These are phyloP conservation scores for Ochromonas danica DNA, from an alignment of 108 stramenopile species.

Conservation along the genomic window DNA sequence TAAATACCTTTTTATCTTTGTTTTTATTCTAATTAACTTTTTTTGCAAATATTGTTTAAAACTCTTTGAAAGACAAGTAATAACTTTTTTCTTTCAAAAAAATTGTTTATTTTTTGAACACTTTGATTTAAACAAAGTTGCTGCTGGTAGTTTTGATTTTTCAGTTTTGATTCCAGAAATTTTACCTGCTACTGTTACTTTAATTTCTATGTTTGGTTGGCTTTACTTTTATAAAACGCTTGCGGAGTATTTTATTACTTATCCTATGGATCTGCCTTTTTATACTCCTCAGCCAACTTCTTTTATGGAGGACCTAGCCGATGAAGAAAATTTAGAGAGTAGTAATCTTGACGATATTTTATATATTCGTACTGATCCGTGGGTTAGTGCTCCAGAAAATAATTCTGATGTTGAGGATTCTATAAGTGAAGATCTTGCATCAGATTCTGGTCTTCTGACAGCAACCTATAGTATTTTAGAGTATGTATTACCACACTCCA, in stretches of 20 bases:
- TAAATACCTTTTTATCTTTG: conserved; percentile 17
- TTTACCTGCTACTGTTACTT: conserved; percentile 16
- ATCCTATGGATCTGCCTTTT: conserved; percentile 15
- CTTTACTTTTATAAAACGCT: conserved; percentile 17
- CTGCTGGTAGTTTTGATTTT: conserved; percentile 5
- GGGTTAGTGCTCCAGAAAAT: conserved; percentile 15
- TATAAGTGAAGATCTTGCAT: conserved; percentile 17
- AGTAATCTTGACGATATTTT: conserved; percentile 17
- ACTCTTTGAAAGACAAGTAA: conserved; percentile 17
- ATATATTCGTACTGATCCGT: conserved; percentile 16
- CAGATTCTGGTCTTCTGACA: conserved; percentile 15
- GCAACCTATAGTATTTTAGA: conserved; percentile 17
- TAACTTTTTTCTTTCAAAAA: conserved; percentile 18
- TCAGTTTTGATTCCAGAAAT: conserved; percentile 17
- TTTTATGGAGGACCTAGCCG: conserved; percentile 14
- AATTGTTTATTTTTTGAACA: conserved; percentile 11
- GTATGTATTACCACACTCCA: conserved; percentile 15
- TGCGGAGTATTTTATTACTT: conserved; percentile 17
- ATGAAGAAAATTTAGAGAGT: conserved; percentile 17
- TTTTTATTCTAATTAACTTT: conserved; percentile 18
- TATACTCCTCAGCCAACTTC: conserved; percentile 15
- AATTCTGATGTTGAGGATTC: conserved; percentile 10
- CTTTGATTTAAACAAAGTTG: conserved; percentile 17
- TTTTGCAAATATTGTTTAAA: conserved; percentile 18
- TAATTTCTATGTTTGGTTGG: conserved; percentile 17